phyloP scores from a whole-genome alignment of 768 basidiomycete species.

The Lentinula boryana region DNA sequence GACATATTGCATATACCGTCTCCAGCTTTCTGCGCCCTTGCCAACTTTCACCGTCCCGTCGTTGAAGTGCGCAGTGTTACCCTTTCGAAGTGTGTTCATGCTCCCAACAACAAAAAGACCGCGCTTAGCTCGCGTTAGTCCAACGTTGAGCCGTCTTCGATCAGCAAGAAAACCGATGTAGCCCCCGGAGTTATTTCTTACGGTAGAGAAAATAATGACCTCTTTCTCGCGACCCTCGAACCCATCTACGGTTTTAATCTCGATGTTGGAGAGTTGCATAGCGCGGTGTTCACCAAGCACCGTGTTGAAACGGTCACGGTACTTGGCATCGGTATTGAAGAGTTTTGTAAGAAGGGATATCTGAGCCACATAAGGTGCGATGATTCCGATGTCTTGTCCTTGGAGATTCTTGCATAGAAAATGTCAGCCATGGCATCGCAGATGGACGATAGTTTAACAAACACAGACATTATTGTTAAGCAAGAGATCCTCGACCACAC shows the following conservation, averaged over 20 bases:
- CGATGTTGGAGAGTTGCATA: conserved; percentile 60
- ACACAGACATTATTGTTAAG: conserved; percentile 56
- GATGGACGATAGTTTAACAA: background rate
- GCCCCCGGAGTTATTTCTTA: conserved; percentile 72
- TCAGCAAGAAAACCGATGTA: conserved; percentile 89
- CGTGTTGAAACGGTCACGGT: conserved; percentile 45
- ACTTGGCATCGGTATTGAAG: conserved; percentile 49
- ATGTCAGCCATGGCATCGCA: background rate
- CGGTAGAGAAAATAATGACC: conserved; percentile 87
- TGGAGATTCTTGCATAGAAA: conserved; percentile 39
- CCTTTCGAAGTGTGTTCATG: conserved; percentile 52
- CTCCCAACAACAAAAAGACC: conserved; percentile 81
- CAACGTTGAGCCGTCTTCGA: conserved; percentile 81
- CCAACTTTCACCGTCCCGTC: conserved; percentile 20
- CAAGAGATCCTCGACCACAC: conserved; percentile 79
- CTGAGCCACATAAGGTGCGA: conserved; percentile 89
- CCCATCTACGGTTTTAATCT: conserved; percentile 91
- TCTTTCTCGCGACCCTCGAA: conserved; percentile 95
- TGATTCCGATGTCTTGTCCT: conserved; percentile 83
- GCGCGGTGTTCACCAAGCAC: conserved; percentile 63
- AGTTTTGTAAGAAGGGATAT: conserved; percentile 68
- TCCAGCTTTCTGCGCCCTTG: conserved; percentile 52
- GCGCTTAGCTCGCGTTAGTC: conserved; percentile 81
- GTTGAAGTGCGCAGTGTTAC: conserved; percentile 26
- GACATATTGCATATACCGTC: conserved; percentile 54